Evolutionary conservation across 2,329 filamentous ascomycete genomes (phyloP).

Genomic region (Hymenoscyphus albidus): DNA sequence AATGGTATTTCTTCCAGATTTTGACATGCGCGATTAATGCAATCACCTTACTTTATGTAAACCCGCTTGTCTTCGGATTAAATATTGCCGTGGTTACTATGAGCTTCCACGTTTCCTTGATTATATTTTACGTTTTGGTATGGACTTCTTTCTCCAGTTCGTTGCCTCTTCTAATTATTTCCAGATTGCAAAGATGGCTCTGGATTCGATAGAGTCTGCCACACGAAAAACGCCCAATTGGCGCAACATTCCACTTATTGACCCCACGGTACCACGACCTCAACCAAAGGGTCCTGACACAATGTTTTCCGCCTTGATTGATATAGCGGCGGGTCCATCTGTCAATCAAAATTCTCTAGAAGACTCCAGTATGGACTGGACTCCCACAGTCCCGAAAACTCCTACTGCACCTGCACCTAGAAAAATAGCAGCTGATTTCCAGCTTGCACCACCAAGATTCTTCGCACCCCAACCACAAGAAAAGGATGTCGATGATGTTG

Average conservation of each 20-base stretch:
- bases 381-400: slow-evolving; percentile 45
- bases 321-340: background rate
- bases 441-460: slow-evolving; percentile 48
- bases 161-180: slow-evolving; percentile 13
- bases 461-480: slow-evolving; percentile 20
- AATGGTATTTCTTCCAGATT: background rate
- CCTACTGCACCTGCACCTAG: background rate
- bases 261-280: background rate
- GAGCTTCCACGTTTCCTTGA: slow-evolving; percentile 51
- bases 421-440: slow-evolving; percentile 26
- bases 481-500: slow-evolving; percentile 21
- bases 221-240: background rate
- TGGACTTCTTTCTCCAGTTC: slow-evolving; percentile 31
- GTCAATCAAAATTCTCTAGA: background rate
- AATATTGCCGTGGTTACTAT: slow-evolving; percentile 9
- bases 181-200: slow-evolving; percentile 24
- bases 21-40: background rate
- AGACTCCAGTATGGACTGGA: slow-evolving; percentile 64
- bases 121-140: slow-evolving; percentile 51
- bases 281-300: background rate
- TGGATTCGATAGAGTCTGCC: background rate
- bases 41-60: background rate
- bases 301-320: background rate
- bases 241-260: background rate
- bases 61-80: background rate